Base-by-base conservation (phyloP, 2,329 filamentous ascomycete genomes). In the Pyrenophora teres region DNA sequence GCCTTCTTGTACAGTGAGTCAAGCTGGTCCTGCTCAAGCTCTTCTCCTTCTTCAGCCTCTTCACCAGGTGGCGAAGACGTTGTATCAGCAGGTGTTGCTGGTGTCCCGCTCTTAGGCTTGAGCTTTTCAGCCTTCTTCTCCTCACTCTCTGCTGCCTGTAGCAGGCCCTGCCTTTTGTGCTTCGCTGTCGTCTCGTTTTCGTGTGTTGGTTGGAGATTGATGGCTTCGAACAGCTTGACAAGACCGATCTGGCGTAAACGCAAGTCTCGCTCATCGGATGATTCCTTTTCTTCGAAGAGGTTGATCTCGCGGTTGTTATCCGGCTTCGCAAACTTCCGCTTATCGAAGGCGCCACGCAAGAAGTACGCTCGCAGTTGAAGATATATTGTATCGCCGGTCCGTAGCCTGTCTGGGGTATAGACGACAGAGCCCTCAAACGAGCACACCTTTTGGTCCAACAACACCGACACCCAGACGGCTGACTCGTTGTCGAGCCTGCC, bases 1-100 rank as follows among this genome's bases (percentile, higher is more conserved):
- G 94, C 94, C 69, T 99, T 99, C 67, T 88, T 90, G 74, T 99
- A 99, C 1, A 99, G 76, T 0, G 89, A 86, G 70, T 99, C 94
- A 3, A 99, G 86, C 70, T 99, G 94, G 64, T 96, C 92, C 72
- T 97, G 91, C 68, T 97, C 92, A 0, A 99, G 81, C 74, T 97
- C 92, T 63, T 92, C 83, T 2, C 92, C 92, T 31, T 97, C 92
- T 62, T 97, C 92, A 0, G 80, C 79, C 40, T 85, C 89, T 4
- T 84, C 82, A 0, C 80, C 79, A 3, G 77, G 75, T n/a, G 87
- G 82, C 0, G 86, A 86, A 1, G 78, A 80, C 10, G 76, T 76
- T 33, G 69, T 31, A 56, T 76, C 63, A 57, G 71, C 12, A 59
- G 68, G 4, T 68, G 72, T 49, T 18, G 21, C 16, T 12, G 45